These are phyloP conservation scores for Zygotorulaspora danielsina DNA, from an alignment of 805 yeast genomes.

Conservation along the genomic window DNA sequence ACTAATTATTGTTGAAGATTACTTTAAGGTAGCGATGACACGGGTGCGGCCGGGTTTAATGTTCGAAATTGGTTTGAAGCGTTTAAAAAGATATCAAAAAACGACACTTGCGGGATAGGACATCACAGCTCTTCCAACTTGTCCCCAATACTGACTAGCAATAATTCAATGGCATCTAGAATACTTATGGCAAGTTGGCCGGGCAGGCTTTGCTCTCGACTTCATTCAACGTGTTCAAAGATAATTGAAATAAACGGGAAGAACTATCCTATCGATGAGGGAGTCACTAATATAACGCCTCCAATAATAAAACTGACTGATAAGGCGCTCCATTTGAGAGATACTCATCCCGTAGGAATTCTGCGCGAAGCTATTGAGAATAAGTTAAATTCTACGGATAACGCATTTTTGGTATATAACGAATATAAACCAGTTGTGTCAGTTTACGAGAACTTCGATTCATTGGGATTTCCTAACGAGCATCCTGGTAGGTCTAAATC, in stretches of 20 bases:
- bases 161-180: slow-evolving; percentile 6
- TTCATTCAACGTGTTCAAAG: slow-evolving; percentile 2
- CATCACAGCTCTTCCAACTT: no score
- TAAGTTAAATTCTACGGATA: slow-evolving; percentile 61
- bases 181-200: slow-evolving; percentile 2
- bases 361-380: slow-evolving; percentile 67
- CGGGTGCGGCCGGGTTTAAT: background rate
- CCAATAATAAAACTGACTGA: slow-evolving; percentile 64
- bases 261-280: slow-evolving; percentile 52
- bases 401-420: slow-evolving; percentile 60
- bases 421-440: slow-evolving; percentile 81
- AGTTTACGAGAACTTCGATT: slow-evolving; percentile 82
- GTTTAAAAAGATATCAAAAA: no score
- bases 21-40: background rate
- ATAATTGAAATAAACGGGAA: slow-evolving; percentile 42
- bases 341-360: slow-evolving; percentile 86
- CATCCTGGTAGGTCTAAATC: slow-evolving; percentile 92
- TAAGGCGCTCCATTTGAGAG: slow-evolving; percentile 67
- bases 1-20: no score
- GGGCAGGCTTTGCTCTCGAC: slow-evolving; percentile 2
- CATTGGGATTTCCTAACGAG: slow-evolving; percentile 81
- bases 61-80: background rate
- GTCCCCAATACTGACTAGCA: no score
- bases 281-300: slow-evolving; percentile 81
- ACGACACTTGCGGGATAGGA: no score